Percentiles rank a stretch among this genome's conserved stretches.
Evolutionary conservation across 495 filamentous ascomycete genomes (phyloP).

Genomic region (Xylaria longipes): DNA sequence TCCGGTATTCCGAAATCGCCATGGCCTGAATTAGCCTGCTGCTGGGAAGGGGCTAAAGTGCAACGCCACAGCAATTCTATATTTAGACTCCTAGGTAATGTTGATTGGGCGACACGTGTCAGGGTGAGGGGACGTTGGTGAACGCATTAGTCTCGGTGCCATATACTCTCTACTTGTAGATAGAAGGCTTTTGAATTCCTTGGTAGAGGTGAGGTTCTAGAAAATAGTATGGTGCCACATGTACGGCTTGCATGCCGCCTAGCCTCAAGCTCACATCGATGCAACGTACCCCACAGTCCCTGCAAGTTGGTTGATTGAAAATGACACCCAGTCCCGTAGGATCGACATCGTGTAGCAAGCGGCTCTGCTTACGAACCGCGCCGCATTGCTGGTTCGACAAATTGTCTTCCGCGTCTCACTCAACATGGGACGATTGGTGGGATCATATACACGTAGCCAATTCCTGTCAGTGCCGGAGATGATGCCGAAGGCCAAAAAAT

Average conservation of each 20-base stretch:
- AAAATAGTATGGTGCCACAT: not conserved
- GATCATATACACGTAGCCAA: not conserved
- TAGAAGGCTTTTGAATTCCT: not conserved
- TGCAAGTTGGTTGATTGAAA: not conserved
- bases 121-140: not conserved
- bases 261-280: not conserved
- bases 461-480: not conserved
- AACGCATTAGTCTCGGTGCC: not conserved
- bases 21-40: not conserved
- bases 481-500: not conserved
- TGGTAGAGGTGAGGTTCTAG: not conserved
- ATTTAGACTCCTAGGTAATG: not conserved
- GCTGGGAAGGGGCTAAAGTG: not conserved
- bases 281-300: slow-evolving; percentile 7
- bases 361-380: not conserved
- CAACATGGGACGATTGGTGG: not conserved
- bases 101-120: slow-evolving; percentile 2
- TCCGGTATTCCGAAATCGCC: not conserved
- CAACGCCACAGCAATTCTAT: slow-evolving; percentile 1
- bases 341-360: slow-evolving; percentile 2
- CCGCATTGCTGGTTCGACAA: not conserved
- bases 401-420: not conserved
- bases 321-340: slow-evolving; percentile 2
- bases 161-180: not conserved
- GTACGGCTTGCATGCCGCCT: not conserved